phyloP scores from a whole-genome alignment of 306 rosid genomes.

The Trichosanthes cucumerina region DNA sequence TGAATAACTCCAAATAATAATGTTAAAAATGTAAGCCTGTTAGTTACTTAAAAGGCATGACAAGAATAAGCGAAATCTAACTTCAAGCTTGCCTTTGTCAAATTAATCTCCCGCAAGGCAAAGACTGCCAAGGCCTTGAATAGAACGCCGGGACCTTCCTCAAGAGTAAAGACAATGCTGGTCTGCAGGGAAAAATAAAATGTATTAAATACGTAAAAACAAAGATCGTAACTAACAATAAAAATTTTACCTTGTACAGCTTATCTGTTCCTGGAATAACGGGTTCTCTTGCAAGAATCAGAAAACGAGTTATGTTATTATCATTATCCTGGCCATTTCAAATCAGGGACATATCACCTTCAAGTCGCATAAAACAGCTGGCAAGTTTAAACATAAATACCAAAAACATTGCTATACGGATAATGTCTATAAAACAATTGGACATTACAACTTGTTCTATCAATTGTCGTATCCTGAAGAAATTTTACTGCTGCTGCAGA shows the following conservation, averaged over 20 bases:
- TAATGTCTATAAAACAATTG: neutral
- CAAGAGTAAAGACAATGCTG: constrained; percentile 70
- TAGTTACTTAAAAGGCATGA: neutral
- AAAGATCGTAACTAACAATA: neutral
- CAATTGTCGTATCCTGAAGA: neutral
- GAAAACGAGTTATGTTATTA: constrained; percentile 66
- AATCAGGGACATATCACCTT: constrained; percentile 17
- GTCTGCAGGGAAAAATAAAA: constrained; percentile 40
- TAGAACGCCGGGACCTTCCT: constrained; percentile 82
- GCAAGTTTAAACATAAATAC: neutral
- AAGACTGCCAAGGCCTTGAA: constrained; percentile 86
- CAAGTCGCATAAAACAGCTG: constrained; percentile 2
- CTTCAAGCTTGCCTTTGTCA: constrained; percentile 45
- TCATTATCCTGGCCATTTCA: constrained; percentile 48
- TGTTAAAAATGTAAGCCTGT: neutral
- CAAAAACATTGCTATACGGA: neutral
- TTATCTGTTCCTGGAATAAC: constrained; percentile 53
- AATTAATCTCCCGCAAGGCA: constrained; percentile 59
- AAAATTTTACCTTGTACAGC: constrained; percentile 45
- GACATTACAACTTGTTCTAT: neutral
- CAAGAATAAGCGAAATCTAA: constrained; percentile 3
- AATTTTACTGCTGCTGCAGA: neutral
- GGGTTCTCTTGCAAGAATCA: constrained; percentile 82
- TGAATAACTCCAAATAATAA: constrained; percentile 28
- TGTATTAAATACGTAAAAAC: constrained; percentile 9